Evolutionary conservation across 306 rosid genomes (phyloP), one percentile per base, ranked within the genome.

Genomic region (Quercus alba): DNA sequence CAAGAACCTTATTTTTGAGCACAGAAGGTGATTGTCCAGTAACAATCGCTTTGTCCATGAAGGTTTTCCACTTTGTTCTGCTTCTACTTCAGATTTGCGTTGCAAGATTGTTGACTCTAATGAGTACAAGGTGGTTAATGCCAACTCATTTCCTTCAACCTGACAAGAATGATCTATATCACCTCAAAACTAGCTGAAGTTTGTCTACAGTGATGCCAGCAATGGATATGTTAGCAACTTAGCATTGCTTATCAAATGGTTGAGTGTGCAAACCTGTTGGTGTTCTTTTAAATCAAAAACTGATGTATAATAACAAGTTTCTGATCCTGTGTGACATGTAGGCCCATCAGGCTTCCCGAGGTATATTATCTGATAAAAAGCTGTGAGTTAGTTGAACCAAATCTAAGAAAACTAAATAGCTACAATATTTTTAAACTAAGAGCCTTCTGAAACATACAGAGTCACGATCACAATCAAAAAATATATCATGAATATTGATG

Each of bases 271-370:
- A 74, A 95, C 97, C 98, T 93, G 90, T 75, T 78, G 74, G 35
- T 74, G 84, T 25, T 87, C 87, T 80, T 84, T 77, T 64, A 83
- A 84, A 82, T 89, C 95, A 75, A 81, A 68, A 12, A 89, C 86
- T 54, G 92, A 78, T 41, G 90, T 94, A 84, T 89, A 93, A 78
- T 93, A 90, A 85, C 98, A 95, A 38, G 99, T 95, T 83, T 91
- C 97, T 0, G 94, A 74, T 46, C 98, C 99, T 0, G 98, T 95
- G 86, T 95, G 99, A 79, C 99, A 95, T 79, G 98, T 91, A 63
- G 99, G 98, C 18, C 98, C 99, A 86, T 90, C 94, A 71, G 98
- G 98, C 84, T 86, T 95, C 51, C 99, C 99, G 6, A 91, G 94
- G 90, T 95, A 95, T 80, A 95, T 91, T 71, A 95, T 90, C 99